Conservation (phyloP, 2,329 filamentous ascomycete species). For the Emergomyces orientalis region DNA sequence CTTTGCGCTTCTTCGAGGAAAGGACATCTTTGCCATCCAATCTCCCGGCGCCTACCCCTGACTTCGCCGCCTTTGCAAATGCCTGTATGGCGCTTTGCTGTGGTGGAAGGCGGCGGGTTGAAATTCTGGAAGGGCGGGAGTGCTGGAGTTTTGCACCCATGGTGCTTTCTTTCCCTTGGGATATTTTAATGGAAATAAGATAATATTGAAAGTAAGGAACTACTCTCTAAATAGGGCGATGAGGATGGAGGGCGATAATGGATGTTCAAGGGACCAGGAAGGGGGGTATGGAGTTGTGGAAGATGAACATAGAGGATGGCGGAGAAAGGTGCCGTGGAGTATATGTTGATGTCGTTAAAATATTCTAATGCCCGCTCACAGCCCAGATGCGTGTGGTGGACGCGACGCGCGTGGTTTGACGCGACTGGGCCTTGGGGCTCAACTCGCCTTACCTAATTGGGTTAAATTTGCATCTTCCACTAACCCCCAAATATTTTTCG, state of each 20-base stretch:
- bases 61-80: slow-evolving; percentile 39
- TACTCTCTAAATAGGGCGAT: not conserved
- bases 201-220: not conserved
- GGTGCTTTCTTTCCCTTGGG: slow-evolving; percentile 6
- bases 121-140: slow-evolving; percentile 22
- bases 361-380: no score
- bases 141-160: slow-evolving; percentile 9
- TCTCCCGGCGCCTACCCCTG: slow-evolving; percentile 23
- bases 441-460: not conserved
- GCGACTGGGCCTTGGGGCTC: not conserved
- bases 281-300: not conserved
- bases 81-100: slow-evolving; percentile 34
- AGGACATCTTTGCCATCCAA: slow-evolving; percentile 22
- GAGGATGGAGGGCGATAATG: not conserved
- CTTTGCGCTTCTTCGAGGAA: slow-evolving; percentile 35
- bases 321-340: not conserved
- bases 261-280: not conserved
- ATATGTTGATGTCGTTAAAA: not conserved
- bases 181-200: not conserved
- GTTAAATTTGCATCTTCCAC: not conserved
- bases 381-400: not conserved
- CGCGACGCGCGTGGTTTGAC: not conserved
- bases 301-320: not conserved
- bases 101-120: slow-evolving; percentile 24
- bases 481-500: not conserved